Base-by-base conservation (phyloP, 2,329 filamentous ascomycete genomes). In the Phaeosphaeria sp. region DNA sequence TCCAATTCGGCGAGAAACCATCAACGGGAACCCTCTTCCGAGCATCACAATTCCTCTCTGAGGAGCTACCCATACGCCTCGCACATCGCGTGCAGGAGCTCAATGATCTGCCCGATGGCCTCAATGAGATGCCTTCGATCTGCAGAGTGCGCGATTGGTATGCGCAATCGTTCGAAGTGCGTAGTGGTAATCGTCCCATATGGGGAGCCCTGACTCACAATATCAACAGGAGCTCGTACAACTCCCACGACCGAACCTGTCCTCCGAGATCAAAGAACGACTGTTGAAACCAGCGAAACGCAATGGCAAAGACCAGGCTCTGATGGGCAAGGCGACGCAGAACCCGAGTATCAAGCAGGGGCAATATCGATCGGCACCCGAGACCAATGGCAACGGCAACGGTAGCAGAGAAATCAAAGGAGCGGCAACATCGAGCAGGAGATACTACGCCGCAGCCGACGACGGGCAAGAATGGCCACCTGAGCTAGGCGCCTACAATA, bases 81-180 rank as follows among this genome's bases (percentile, higher is more conserved):
- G 95, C 95, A 70, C 95, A 99, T 80, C 91, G 95, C 64, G 95
- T 99, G 58, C 91, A 97, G 79, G 95, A 99, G 81, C 87, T 99
- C 56, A 89, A 91, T 61, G 91, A 92, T 73, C 84, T 99, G 2
- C 95, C 95, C 36, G 95, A 99, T 85, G 95, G 95, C 55, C 86
- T 99, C 61, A 97, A 92, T 77, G 93, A 98, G 68, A 98, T 99
- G 95, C 92, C 93, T 40, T 98, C 95, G 11, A 97, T 99, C 67
- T 89, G 90, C 77, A 92, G 90, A 73, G 95, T 99, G 67, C 91
- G 93, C 77, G 93, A 98, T 74, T 99, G 95, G 95, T 99, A 99
- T 78, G 95, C 94, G 64, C 95, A 99, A 82, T 99, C 95, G 51
- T 99, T 99, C 74, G 95, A 99, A 88, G 93, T 97, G 86, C 69